Evolutionary conservation across 2,329 filamentous ascomycete species (phyloP), one percentile per base, ranked within the genome.

Genomic region (Cercospora brassicicola): DNA sequence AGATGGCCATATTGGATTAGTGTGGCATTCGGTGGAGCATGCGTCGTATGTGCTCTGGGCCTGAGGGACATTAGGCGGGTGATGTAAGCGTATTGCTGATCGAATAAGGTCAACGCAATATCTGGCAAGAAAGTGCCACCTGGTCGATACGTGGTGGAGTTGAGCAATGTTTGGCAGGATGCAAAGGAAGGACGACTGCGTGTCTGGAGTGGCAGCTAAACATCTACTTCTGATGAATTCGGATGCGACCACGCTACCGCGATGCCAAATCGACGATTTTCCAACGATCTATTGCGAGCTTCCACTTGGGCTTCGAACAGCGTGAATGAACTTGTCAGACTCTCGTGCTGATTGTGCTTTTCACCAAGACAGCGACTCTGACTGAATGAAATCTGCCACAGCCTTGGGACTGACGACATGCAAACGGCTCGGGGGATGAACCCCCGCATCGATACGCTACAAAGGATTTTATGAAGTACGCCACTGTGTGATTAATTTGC

Each of bases 1-100:
- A 64, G 69, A 36, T 77, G 70, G 62, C 74, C 75, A 2, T 79
- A 78, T 67, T 78, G 72, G 67, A 75, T 78, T 56, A 70, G 64
- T 26, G 77, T 79, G 23, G 77, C 75, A 0, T 79, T 79, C 59
- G 77, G 77, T 31, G 74, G 33, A n/a, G 33, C 33, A 39, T 39
- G 33, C 33, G 33, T 39, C 33, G 33, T 39, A 7, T 39, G 33
- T 7, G 33, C 33, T 39, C 33, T 39, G 33, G 33, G 33, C 15
- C 33, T 39, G 33, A 39, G 33, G 4, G 33, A 39, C 33, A 39
- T n/a, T n/a, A 39, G 33, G 33, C 33, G 33, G 33, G 33, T 39
- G 33, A 39, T 39, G 33, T 39, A 39, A n/a, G 33, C 13, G 13
- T 7, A 5, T 7, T 39, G 13, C 33, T n/a, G 33, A 39, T 39